Conservation (phyloP, 2,329 filamentous ascomycete genomes). For the Alternaria consortialis region DNA sequence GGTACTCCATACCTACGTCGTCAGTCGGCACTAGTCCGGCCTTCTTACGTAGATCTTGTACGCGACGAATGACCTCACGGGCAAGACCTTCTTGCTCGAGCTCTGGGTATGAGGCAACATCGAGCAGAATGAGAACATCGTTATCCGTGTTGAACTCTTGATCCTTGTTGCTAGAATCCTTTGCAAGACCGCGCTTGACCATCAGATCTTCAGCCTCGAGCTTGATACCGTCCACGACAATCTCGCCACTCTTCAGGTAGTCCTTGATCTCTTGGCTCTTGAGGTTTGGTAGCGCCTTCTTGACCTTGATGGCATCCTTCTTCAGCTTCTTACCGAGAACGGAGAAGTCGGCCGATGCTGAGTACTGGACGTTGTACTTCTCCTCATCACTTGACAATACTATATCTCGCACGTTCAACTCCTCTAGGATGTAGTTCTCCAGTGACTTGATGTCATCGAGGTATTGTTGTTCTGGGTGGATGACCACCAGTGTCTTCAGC, state of each 20-base stretch:
- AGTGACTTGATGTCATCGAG: constrained; percentile 86
- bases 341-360: constrained; percentile 90
- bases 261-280: constrained; percentile 81
- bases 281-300: constrained; percentile 84
- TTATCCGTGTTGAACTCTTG: constrained; percentile 89
- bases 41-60: constrained; percentile 93
- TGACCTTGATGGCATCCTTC: constrained; percentile 90
- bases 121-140: constrained; percentile 91
- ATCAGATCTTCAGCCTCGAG: constrained; percentile 84
- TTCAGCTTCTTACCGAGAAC: constrained; percentile 96
- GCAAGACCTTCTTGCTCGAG: constrained; percentile 88
- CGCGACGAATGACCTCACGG: constrained; percentile 89
- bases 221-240: constrained; percentile 85
- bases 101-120: constrained; percentile 81
- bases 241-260: constrained; percentile 76
- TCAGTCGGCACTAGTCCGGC: constrained; percentile 90
- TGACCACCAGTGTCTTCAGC: constrained; percentile 86
- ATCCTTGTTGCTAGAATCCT: constrained; percentile 74
- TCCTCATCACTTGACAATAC: constrained; percentile 86
- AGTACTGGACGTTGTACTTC: constrained; percentile 92
- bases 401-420: constrained; percentile 88
- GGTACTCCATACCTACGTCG: constrained; percentile 95
- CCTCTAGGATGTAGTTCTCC: constrained; percentile 87
- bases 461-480: constrained; percentile 83
- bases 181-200: constrained; percentile 80